Percentiles rank a stretch among this genome's conserved stretches.
Conservation (phyloP, 192 early-diverging fungal genomes). For the Podila minutissima region DNA sequence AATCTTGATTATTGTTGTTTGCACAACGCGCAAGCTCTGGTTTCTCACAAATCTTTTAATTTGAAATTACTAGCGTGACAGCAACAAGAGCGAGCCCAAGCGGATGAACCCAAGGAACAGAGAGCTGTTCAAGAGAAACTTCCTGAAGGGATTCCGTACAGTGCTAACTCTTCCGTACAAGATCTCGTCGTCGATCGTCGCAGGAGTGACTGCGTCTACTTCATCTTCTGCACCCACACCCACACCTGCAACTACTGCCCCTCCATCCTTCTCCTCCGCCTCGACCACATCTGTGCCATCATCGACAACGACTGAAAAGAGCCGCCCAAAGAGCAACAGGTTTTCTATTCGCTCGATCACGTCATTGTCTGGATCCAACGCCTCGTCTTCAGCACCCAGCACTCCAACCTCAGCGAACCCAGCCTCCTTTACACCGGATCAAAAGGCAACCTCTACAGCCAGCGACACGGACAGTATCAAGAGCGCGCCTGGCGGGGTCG, state of each 20-base stretch:
- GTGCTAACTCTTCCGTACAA: constrained; percentile 58
- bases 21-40: background rate
- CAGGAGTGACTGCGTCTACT: constrained; percentile 21
- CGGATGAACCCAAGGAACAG: constrained; percentile 49
- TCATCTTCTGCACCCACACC: constrained; percentile 12
- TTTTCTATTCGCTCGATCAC: constrained; percentile 48
- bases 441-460: constrained; percentile 26
- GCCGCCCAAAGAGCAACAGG: constrained; percentile 19
- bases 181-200: constrained; percentile 49
- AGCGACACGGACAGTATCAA: constrained; percentile 60
- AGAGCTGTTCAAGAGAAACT: constrained; percentile 60
- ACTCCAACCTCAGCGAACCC: constrained; percentile 2
- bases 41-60: background rate
- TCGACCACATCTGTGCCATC: constrained; percentile 5
- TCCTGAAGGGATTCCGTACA: constrained; percentile 62
- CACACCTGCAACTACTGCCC: constrained; percentile 9
- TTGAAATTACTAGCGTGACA: constrained; percentile 14
- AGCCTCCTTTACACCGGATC: constrained; percentile 30
- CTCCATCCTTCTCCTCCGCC: constrained; percentile 10
- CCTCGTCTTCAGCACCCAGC: constrained; percentile 6
- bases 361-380: constrained; percentile 15
- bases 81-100: constrained; percentile 23
- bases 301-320: constrained; percentile 1
- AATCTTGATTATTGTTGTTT: background rate
- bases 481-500: constrained; percentile 21